Base-by-base conservation (phyloP, 305 asterid genomes). In the Fraxinus greggii region DNA sequence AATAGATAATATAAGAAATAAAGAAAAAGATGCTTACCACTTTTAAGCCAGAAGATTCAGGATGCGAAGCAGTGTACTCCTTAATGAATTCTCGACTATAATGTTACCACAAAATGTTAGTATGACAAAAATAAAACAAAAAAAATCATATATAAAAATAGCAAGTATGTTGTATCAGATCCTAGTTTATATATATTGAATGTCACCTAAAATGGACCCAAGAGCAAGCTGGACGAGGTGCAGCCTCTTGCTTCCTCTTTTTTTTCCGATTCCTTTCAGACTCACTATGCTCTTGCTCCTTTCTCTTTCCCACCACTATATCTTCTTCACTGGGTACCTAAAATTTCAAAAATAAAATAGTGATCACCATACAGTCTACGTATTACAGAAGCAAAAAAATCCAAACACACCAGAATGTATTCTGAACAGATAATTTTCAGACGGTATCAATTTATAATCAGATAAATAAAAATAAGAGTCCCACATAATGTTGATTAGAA, bases 141-240 rank as follows among this genome's bases (percentile, higher is more conserved):
- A 15, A 48, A 48, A 32, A 70, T 75, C 28, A 72, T 38, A 28
- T n/a, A 40, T 7, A 8, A 72, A 17, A 24, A 32, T 24, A n/a
- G 5, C 65, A 33, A 1, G 24, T 5, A 31, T 31, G 9, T 6
- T 40, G 59, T 2, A 59, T 23, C 48, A 79, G 74, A 67, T 45
- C 35, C 80, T 78, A 78, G 72, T 75, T 28, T 61, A 72, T 70
- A 78, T 48, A 63, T 35, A 87, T 35, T 69, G 76, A 85, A 75
- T 59, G 59, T 82, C 88, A 94, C 98, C 99, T 94, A 87, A 96
- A 96, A 81, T 96, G 98, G 86, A 94, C 99, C 98, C 98, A 96
- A 59, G 99, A 96, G 86, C 98, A 96, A 79, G 98, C 97, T 40
- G 98, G 98, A 31, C 98, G 97, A 65, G 97, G 92, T 65, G 90